phyloP scores from a whole-genome alignment of 257 asterid species.

The Lycium barbarum region DNA sequence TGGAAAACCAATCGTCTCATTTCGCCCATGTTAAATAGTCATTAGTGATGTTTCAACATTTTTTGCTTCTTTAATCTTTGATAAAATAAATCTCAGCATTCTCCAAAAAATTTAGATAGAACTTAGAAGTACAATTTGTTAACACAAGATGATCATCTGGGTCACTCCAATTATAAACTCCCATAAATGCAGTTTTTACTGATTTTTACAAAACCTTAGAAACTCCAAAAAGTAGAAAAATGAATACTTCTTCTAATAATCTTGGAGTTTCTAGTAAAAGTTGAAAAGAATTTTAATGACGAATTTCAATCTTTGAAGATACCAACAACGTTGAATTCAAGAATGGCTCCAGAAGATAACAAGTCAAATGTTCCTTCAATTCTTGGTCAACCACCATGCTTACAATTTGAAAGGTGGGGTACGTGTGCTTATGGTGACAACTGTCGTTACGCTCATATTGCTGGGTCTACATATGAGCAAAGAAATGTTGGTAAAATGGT shows the following conservation, averaged over 20 bases:
- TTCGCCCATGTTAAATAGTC: not conserved
- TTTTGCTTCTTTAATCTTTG: not conserved
- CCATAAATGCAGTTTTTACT: not conserved
- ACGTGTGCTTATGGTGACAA: conserved; percentile 46
- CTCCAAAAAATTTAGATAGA: not conserved
- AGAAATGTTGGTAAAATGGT: conserved; percentile 3
- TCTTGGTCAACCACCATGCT: conserved; percentile 40
- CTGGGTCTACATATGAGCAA: conserved; percentile 26
- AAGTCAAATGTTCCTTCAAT: conserved; percentile 29
- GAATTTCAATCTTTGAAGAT: conserved; percentile 31
- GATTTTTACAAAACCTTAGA: not conserved
- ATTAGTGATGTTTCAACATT: not conserved
- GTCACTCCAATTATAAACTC: not conserved
- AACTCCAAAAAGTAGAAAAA: not conserved
- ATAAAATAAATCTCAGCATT: not conserved
- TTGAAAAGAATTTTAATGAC: not conserved
- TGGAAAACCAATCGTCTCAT: not conserved
- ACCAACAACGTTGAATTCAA: conserved; percentile 32
- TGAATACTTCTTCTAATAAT: not conserved
- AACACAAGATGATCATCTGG: not conserved
- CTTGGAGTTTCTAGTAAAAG: not conserved
- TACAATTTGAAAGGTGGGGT: conserved; percentile 43
- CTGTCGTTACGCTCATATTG: conserved; percentile 49
- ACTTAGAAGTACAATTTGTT: not conserved
- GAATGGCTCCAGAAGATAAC: conserved; percentile 36